These are phyloP conservation scores for Epithele typhae DNA, from an alignment of 768 basidiomycete species.

Conservation along the genomic window DNA sequence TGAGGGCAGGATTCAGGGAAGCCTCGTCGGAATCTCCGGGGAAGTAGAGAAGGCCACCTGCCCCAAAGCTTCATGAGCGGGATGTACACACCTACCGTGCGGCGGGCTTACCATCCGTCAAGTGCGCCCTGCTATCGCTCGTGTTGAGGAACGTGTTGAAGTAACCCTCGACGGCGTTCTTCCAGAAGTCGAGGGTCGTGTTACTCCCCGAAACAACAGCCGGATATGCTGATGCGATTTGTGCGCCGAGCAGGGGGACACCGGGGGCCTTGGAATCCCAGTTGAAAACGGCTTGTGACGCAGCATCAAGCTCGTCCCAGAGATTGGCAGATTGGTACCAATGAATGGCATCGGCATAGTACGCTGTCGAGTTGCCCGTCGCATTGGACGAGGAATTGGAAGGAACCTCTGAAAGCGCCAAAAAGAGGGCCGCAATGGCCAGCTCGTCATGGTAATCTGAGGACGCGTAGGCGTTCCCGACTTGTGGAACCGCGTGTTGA, in stretches of 20 bases:
- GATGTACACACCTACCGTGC: too few species aligned
- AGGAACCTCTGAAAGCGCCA: slow-evolving; percentile 55
- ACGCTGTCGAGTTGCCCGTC: slow-evolving; percentile 51
- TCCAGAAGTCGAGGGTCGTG: slow-evolving; percentile 52
- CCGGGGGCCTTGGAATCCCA: slow-evolving; percentile 88
- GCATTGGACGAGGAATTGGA: too few species aligned
- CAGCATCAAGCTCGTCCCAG: slow-evolving; percentile 24
- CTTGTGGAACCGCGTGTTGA: slow-evolving; percentile 65
- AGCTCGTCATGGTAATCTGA: slow-evolving; percentile 72
- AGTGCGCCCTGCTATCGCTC: slow-evolving; percentile 40
- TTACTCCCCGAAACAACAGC: slow-evolving; percentile 46
- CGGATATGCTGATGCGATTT: slow-evolving; percentile 59
- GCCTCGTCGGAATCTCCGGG: slow-evolving; percentile 79
- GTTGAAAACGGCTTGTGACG: slow-evolving; percentile 63
- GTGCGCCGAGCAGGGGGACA: slow-evolving; percentile 68
- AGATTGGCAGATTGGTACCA: slow-evolving; percentile 59
- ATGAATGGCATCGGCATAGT: slow-evolving; percentile 34
- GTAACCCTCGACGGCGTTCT: slow-evolving; percentile 63
- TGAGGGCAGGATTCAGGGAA: slow-evolving; percentile 82
- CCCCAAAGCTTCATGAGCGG: too few species aligned
- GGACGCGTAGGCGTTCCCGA: slow-evolving; percentile 63
- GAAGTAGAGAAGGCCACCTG: slow-evolving; percentile 80
- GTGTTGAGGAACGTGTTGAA: slow-evolving; percentile 68
- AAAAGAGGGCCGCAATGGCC: slow-evolving; percentile 68
- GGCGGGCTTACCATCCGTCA: slow-evolving; percentile 61